Evolutionary conservation across 805 yeast species (phyloP).

Genomic region (Myxozyma vanderwaltii): DNA sequence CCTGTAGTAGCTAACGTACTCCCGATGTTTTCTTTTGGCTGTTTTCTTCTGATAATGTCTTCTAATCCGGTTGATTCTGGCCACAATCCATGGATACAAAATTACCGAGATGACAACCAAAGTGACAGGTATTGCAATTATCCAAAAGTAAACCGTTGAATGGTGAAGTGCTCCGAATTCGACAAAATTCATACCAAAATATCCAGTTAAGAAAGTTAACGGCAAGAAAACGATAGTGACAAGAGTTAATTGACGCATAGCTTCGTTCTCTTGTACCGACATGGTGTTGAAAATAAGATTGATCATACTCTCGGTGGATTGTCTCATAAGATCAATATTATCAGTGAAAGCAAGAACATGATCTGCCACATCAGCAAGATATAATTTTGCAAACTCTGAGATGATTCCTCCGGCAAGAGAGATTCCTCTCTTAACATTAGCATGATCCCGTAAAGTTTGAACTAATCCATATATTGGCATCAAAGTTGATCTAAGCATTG

Average conservation of each 20-base stretch:
- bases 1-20: neutral
- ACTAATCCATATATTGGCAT: slow-evolving; percentile 53
- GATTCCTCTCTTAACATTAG: slow-evolving; percentile 31
- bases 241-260: slow-evolving; percentile 57
- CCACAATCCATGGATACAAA: slow-evolving; percentile 32
- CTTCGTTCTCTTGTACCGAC: slow-evolving; percentile 56
- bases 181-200: slow-evolving; percentile 59
- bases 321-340: slow-evolving; percentile 57
- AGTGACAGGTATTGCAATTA: slow-evolving; percentile 47
- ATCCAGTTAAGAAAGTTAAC: slow-evolving; percentile 61
- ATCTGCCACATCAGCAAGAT: slow-evolving; percentile 59
- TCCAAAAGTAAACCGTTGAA: slow-evolving; percentile 52
- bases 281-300: slow-evolving; percentile 60
- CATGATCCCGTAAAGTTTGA: slow-evolving; percentile 50
- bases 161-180: slow-evolving; percentile 47
- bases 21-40: slow-evolving; percentile 3
- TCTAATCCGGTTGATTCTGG: neutral
- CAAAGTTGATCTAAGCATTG: slow-evolving; percentile 51
- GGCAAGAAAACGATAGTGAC: slow-evolving; percentile 63
- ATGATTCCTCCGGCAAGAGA: slow-evolving; percentile 39
- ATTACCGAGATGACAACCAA: slow-evolving; percentile 39
- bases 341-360: slow-evolving; percentile 51
- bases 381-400: slow-evolving; percentile 50
- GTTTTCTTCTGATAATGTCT: slow-evolving; percentile 16
- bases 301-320: slow-evolving; percentile 54